Conservation (phyloP, 2,329 filamentous ascomycete genomes). For the Cephalotrichum gorgonifer region DNA sequence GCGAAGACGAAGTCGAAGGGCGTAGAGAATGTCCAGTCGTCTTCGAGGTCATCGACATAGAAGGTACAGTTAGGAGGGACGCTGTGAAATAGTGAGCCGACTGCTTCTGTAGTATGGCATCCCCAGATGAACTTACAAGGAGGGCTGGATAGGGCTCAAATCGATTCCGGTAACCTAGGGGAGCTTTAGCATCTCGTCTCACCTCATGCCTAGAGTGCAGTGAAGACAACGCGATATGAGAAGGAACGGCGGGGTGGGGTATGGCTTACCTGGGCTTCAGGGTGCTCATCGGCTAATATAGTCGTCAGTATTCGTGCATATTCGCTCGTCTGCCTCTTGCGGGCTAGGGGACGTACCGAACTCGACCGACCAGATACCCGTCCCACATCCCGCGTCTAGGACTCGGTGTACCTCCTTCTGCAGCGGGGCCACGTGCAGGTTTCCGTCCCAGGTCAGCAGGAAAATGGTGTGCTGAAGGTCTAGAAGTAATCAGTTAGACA, state of each 20-base stretch:
- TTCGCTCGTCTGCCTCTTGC: neutral
- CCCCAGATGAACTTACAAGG: constrained; percentile 15
- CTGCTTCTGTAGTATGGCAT: too few species aligned
- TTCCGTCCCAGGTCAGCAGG: constrained; percentile 14
- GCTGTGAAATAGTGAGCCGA: constrained; percentile 11
- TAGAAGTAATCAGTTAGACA: neutral
- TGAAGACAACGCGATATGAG: neutral
- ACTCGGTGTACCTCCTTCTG: constrained; percentile 10
- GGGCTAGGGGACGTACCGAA: constrained; percentile 12
- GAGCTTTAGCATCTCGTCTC: neutral
- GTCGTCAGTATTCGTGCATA: neutral
- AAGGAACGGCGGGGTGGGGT: too few species aligned
- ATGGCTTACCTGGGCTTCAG: constrained; percentile 16
- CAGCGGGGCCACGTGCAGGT: constrained; percentile 12
- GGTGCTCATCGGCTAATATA: constrained; percentile 13
- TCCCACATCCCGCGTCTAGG: constrained; percentile 20
- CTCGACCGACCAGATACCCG: constrained; percentile 21
- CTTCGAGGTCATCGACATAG: constrained; percentile 30
- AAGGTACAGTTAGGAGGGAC: constrained; percentile 40
- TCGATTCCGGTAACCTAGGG: constrained; percentile 27
- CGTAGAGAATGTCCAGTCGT: constrained; percentile 25
- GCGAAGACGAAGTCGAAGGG: constrained; percentile 30
- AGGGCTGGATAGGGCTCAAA: constrained; percentile 29
- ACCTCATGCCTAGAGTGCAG: neutral
- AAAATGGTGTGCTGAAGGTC: constrained; percentile 18